Percentiles rank a stretch among this genome's conserved stretches.
These are phyloP conservation scores for Mycena vitilis DNA, from an alignment of 768 basidiomycete genomes.

Conservation along the genomic window DNA sequence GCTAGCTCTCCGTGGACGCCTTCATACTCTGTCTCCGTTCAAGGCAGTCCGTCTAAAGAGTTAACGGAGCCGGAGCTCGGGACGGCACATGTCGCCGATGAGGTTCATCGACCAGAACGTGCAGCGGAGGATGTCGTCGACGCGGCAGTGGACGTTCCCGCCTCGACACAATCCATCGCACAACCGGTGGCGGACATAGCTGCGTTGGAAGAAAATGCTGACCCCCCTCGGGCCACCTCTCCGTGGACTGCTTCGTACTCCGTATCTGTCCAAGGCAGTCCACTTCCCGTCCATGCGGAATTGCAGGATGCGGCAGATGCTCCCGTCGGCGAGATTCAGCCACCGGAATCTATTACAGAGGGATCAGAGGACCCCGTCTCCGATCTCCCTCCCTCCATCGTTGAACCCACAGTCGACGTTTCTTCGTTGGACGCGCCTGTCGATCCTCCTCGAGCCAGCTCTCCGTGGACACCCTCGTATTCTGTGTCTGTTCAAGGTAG, in stretches of 20 bases:
- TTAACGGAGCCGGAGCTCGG: neutral
- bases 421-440: neutral
- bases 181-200: neutral
- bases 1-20: constrained; percentile 47
- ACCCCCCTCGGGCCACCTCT: constrained; percentile 17
- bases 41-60: constrained; percentile 45
- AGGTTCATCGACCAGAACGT: neutral
- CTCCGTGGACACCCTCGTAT: constrained; percentile 54
- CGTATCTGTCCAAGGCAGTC: constrained; percentile 53
- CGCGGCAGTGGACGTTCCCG: neutral
- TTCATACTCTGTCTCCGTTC: constrained; percentile 54
- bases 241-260: constrained; percentile 58
- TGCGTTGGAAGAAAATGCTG: neutral
- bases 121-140: neutral
- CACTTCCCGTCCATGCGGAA: constrained; percentile 31
- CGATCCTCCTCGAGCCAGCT: constrained; percentile 18
- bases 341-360: neutral
- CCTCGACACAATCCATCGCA: neutral
- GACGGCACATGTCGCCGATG: neutral
- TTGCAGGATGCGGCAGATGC: neutral
- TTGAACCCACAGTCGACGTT: neutral
- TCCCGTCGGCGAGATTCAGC: neutral
- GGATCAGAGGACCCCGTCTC: neutral
- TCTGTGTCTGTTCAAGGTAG: constrained; percentile 55
- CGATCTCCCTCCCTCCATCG: neutral